Percentiles rank a stretch among this genome's conserved stretches.
These are phyloP conservation scores for Delonix regia DNA, from an alignment of 306 rosid genomes.

Conservation along the genomic window DNA sequence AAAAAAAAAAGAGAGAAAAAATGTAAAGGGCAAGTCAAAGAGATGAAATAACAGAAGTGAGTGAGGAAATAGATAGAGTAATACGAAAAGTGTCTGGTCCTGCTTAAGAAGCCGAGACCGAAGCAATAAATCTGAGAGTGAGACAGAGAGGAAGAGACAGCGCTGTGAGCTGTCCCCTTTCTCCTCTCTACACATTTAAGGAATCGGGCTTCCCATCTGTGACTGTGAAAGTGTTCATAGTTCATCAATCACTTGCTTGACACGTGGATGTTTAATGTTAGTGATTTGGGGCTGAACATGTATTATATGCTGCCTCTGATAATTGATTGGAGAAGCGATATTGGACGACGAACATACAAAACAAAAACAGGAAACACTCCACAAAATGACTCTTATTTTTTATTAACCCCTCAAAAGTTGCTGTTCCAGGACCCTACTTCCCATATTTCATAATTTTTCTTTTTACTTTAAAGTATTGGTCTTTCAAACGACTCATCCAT, in stretches of 20 bases:
- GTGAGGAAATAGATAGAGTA: background rate
- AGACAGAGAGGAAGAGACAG: constrained; percentile 15
- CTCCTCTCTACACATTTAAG: background rate
- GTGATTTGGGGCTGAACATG: background rate
- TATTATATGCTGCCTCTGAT: background rate
- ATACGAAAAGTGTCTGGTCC: background rate
- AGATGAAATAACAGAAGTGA: background rate
- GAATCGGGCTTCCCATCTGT: background rate
- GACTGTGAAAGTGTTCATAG: background rate
- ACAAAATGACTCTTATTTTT: background rate
- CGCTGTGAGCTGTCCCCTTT: constrained; percentile 11
- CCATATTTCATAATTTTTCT: background rate
- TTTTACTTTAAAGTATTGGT: background rate
- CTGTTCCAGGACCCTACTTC: background rate
- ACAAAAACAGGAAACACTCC: background rate
- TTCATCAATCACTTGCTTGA: background rate
- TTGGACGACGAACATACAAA: background rate
- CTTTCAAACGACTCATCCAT: background rate
- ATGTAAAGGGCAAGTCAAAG: constrained; percentile 7
- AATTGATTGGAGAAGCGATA: background rate
- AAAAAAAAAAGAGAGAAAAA: background rate
- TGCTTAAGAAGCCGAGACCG: background rate
- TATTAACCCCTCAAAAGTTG: background rate
- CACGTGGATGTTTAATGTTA: constrained; percentile 10
- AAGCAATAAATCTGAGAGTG: background rate